Conservation (phyloP, 2,329 filamentous ascomycete species). For the Coniochaeta ligniaria region DNA sequence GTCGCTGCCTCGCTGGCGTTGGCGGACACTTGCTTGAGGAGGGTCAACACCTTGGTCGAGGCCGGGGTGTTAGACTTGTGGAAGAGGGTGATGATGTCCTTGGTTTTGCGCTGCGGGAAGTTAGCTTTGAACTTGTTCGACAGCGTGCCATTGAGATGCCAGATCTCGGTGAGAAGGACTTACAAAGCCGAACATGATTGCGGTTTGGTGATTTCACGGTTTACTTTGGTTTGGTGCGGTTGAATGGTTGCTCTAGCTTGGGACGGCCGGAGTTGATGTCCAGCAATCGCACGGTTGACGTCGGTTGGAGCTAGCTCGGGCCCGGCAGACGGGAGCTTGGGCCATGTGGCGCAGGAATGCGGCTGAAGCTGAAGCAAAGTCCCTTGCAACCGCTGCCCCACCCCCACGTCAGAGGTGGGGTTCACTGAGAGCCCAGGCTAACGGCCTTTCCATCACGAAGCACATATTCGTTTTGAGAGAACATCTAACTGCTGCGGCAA, state of each 20-base stretch:
- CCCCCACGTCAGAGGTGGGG: neutral
- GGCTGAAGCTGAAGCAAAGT: neutral
- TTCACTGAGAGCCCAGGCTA: neutral
- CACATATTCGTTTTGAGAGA: too few species aligned
- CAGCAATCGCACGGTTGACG: neutral
- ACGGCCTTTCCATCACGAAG: too few species aligned
- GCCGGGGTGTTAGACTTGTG: conserved; percentile 71
- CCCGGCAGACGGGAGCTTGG: neutral
- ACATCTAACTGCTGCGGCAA: too few species aligned
- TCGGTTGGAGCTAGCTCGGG: neutral
- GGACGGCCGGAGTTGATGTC: neutral
- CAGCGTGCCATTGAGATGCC: neutral
- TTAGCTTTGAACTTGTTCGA: neutral
- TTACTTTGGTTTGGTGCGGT: neutral
- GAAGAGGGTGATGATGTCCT: conserved; percentile 94
- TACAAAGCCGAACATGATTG: conserved; percentile 13
- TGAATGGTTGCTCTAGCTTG: neutral
- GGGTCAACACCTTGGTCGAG: conserved; percentile 64
- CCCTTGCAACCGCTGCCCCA: neutral
- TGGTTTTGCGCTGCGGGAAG: conserved; percentile 57
- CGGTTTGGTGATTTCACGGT: neutral
- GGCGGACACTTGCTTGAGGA: conserved; percentile 76
- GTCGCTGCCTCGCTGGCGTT: conserved; percentile 61
- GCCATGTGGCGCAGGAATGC: neutral
- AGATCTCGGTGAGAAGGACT: neutral